Evolutionary conservation across 1,284 basidiomycete species (phyloP), one percentile per base, ranked within the genome.

Genomic region (Sporisorium exsertum): DNA sequence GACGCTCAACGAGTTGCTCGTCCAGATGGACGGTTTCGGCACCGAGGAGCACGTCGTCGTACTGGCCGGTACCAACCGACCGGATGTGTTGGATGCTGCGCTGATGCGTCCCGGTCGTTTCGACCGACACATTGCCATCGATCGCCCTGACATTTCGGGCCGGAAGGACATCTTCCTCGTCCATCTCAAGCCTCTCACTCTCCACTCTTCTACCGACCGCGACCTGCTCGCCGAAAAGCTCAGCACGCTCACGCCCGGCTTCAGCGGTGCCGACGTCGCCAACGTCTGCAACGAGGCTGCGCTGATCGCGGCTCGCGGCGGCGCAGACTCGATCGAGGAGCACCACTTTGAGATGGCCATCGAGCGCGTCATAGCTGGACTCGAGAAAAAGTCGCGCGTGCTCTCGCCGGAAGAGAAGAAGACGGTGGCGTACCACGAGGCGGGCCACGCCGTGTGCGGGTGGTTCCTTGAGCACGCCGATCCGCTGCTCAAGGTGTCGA

Each of bases 271-370:
- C 5, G 97, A 99, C 85, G 95, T 99, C 78, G 96, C 95, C 72
- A 99, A 99, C 83, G 96, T 99, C 15, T 97, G 94, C 86, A 99
- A 99, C 86, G 97, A 99, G 87, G 95, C 94, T 54, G 96, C 97
- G 0, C 88, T 99, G 35, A 94, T 97, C 73, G 96, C 96, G 18
- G 97, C 97, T 26, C 91, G 97, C 60, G 90, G 91, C 59, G 89
- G 89, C 7, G 91, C 92, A 18, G 93, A 95, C 49, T 89, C 87
- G 37, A 92, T 99, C 24, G 90, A 91, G 59, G 92, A 95, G 77
- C 88, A 89, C 50, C 93, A 98, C 87, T 99, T 99, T 85, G 96
- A 98, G 85, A 93, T 92, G 65, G 96, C 97, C 10, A 98, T 99
- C 77, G 96, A 99, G 88, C 91, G 96, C 65, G 97, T 99, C 53